Percentiles rank a stretch among this genome's conserved stretches.
These are phyloP conservation scores for Laburnicola sp. DNA, from an alignment of 2,329 filamentous ascomycete genomes.

Conservation along the genomic window DNA sequence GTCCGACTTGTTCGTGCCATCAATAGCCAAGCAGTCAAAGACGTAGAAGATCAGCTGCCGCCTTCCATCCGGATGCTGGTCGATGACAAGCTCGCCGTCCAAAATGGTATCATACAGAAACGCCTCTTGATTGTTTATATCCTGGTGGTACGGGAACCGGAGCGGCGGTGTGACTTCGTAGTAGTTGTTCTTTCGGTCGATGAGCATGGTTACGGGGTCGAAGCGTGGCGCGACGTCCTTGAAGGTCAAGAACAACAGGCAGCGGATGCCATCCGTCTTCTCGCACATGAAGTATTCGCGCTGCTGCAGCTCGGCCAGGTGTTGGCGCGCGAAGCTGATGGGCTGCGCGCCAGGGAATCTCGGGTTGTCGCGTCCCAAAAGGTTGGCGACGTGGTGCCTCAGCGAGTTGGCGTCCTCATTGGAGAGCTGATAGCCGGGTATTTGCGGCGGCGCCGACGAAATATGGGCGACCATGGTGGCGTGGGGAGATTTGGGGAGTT, in stretches of 20 bases:
- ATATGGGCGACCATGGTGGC: slow-evolving; percentile 1
- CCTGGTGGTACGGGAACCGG: slow-evolving; percentile 75
- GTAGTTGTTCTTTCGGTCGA: slow-evolving; percentile 98
- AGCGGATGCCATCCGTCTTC: slow-evolving; percentile 95
- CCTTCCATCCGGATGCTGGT: slow-evolving; percentile 66
- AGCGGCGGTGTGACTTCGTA: slow-evolving; percentile 76
- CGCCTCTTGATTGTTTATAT: slow-evolving; percentile 55
- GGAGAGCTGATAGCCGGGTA: slow-evolving; percentile 37
- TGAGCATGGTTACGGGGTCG: slow-evolving; percentile 73
- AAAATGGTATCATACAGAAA: slow-evolving; percentile 83
- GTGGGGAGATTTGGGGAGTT: background rate
- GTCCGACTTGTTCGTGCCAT: slow-evolving; percentile 73
- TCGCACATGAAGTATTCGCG: slow-evolving; percentile 97
- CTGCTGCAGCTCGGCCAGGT: slow-evolving; percentile 77
- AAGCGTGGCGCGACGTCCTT: slow-evolving; percentile 57
- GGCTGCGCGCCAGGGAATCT: slow-evolving; percentile 90
- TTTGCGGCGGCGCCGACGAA: slow-evolving; percentile 36
- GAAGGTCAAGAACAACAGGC: slow-evolving; percentile 88
- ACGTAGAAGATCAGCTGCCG: slow-evolving; percentile 79
- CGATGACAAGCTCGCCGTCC: slow-evolving; percentile 91
- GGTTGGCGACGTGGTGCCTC: slow-evolving; percentile 70
- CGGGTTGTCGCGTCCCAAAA: slow-evolving; percentile 70
- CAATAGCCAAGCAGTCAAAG: slow-evolving; percentile 88
- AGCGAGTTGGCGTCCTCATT: slow-evolving; percentile 50
- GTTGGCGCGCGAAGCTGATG: slow-evolving; percentile 82